Evolutionary conservation across 1,284 basidiomycete genomes (phyloP).

Genomic region (Phellinidium pouzarii): DNA sequence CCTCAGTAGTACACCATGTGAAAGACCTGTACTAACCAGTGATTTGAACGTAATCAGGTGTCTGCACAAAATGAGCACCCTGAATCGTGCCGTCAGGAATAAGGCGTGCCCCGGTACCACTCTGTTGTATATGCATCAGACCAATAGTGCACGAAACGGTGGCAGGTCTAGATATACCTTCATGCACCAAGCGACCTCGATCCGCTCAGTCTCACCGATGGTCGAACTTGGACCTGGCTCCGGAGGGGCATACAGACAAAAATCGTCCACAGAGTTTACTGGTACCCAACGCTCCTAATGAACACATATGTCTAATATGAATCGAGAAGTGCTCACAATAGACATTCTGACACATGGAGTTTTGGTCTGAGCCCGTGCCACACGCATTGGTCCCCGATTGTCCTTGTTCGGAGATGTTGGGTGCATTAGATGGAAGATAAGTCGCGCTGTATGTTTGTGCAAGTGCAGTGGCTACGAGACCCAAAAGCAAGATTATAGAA

Average conservation of each 20-base stretch:
- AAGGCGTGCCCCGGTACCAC: constrained; percentile 59
- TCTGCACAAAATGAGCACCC: constrained; percentile 64
- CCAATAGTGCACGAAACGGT: constrained; percentile 10
- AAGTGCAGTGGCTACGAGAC: constrained; percentile 5
- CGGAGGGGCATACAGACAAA: constrained; percentile 51
- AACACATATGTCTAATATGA: background rate
- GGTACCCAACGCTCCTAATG: background rate
- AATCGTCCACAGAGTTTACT: constrained; percentile 63
- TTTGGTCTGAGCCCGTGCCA: constrained; percentile 48
- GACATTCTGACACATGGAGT: constrained; percentile 59
- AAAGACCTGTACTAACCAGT: constrained; percentile 37
- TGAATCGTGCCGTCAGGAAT: constrained; percentile 71
- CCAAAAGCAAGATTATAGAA: constrained; percentile 7
- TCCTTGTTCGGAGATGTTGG: constrained; percentile 47
- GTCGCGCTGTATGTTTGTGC: constrained; percentile 34
- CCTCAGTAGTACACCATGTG: constrained; percentile 12
- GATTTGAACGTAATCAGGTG: constrained; percentile 65
- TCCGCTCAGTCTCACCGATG: constrained; percentile 55
- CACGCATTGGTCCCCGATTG: constrained; percentile 64
- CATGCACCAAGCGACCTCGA: constrained; percentile 65
- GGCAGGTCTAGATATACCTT: constrained; percentile 32
- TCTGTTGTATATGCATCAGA: constrained; percentile 24
- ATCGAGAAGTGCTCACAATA: constrained; percentile 38
- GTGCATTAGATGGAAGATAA: constrained; percentile 40
- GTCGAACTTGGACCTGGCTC: constrained; percentile 43